Percentiles rank a stretch among this genome's conserved stretches.
Evolutionary conservation across 2,329 filamentous ascomycete species (phyloP).

Genomic region (Raffaelea arxii): DNA sequence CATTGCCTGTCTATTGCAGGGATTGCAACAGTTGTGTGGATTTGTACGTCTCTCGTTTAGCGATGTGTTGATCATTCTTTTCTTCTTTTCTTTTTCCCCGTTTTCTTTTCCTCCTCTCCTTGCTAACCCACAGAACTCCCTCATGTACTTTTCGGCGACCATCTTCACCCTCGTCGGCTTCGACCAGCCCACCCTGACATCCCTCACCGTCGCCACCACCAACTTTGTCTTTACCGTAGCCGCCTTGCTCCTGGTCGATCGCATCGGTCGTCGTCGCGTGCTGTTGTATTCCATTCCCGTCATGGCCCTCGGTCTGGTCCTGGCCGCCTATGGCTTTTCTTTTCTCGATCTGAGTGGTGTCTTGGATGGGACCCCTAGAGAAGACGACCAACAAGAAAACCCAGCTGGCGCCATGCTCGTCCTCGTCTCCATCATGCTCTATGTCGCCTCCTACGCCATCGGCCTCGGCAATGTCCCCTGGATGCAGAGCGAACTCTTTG

Average conservation of each 20-base stretch:
- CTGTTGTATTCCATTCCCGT: conserved; percentile 75
- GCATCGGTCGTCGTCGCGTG: conserved; percentile 67
- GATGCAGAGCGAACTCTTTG: conserved; percentile 92
- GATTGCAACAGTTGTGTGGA: conserved; percentile 78
- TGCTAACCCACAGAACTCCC: conserved; percentile 52
- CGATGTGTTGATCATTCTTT: background rate
- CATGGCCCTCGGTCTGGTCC: conserved; percentile 65
- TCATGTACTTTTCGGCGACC: conserved; percentile 87
- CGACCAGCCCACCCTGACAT: conserved; percentile 66
- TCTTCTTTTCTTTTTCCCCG: background rate
- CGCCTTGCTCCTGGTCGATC: conserved; percentile 69
- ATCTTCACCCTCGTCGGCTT: conserved; percentile 74
- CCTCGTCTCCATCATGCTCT: conserved; percentile 66
- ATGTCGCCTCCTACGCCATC: conserved; percentile 76
- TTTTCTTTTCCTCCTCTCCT: background rate
- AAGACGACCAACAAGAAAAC: background rate
- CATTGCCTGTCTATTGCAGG: conserved; percentile 81
- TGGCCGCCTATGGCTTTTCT: conserved; percentile 65
- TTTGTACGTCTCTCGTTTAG: conserved; percentile 45
- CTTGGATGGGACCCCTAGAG: background rate
- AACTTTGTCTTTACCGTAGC: conserved; percentile 74
- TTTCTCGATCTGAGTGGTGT: conserved; percentile 39
- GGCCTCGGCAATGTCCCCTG: conserved; percentile 89
- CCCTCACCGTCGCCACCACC: conserved; percentile 67
- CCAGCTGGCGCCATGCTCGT: conserved; percentile 40